Percentiles rank a stretch among this genome's conserved stretches.
Evolutionary conservation across 2,329 filamentous ascomycete genomes (phyloP).

Genomic region (Clarireedia paspali): DNA sequence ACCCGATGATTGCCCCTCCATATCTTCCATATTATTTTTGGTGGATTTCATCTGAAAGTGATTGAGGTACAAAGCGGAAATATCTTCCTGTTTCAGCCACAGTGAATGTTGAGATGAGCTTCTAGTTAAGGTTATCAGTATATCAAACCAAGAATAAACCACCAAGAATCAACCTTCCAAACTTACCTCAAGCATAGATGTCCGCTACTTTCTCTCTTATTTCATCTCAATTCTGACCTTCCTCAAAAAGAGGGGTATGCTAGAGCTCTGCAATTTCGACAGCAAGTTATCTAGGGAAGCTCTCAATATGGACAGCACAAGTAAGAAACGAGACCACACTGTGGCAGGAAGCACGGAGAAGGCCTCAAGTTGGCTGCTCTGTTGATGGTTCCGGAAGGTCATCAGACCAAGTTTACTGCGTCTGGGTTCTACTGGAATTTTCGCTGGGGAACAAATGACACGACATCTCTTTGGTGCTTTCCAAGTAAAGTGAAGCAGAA

Average conservation of each 20-base stretch:
- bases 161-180: no score
- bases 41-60: no score
- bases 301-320: slow-evolving; percentile 17
- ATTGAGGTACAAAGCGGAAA: no score
- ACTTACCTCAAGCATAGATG: no score
- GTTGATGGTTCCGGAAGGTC: slow-evolving; percentile 20
- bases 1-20: no score
- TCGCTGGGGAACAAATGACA: slow-evolving; percentile 8
- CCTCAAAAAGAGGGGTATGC: neutral
- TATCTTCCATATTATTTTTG: no score
- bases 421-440: slow-evolving; percentile 18
- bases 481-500: slow-evolving; percentile 1
- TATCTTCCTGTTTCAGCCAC: no score
- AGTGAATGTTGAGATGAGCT: no score
- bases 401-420: slow-evolving; percentile 14
- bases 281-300: slow-evolving; percentile 9
- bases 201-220: no score
- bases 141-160: no score
- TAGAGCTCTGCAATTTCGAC: neutral
- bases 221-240: neutral
- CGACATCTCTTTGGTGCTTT: slow-evolving; percentile 11
- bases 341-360: slow-evolving; percentile 25
- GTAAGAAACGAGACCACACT: neutral
- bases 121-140: no score
- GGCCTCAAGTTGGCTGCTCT: slow-evolving; percentile 26